Conservation (phyloP, 1,139 yeast species). For the Lodderomyces beijingensis region DNA sequence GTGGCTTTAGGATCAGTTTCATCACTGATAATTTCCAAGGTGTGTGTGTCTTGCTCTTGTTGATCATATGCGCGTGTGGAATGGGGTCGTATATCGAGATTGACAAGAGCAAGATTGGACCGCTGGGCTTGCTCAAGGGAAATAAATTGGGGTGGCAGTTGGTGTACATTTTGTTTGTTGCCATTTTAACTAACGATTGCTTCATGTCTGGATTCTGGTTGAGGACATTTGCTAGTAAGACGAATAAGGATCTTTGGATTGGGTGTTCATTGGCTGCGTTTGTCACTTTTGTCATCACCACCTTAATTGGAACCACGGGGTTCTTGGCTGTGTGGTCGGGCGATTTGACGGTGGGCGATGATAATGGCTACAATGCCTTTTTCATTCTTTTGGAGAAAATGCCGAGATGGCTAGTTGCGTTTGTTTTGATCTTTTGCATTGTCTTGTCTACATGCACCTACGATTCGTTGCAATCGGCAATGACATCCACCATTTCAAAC, state of each 20-base stretch:
- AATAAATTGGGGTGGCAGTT: conserved; percentile 86
- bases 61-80: conserved; percentile 72
- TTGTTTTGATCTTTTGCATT: conserved; percentile 70
- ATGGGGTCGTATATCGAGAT: conserved; percentile 76
- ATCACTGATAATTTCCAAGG: conserved; percentile 88
- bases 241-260: conserved; percentile 69
- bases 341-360: conserved; percentile 55
- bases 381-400: conserved; percentile 63
- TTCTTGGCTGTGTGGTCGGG: conserved; percentile 91
- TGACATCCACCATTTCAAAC: conserved; percentile 84
- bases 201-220: conserved; percentile 93
- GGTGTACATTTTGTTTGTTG: conserved; percentile 76
- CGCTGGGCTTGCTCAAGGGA: conserved; percentile 60
- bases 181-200: conserved; percentile 85
- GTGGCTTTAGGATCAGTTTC: conserved; percentile 88
- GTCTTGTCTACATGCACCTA: conserved; percentile 81
- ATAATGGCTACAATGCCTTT: conserved; percentile 60
- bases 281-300: conserved; percentile 57
- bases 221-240: conserved; percentile 83
- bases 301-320: conserved; percentile 79
- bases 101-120: conserved; percentile 57
- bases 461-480: conserved; percentile 85
- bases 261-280: conserved; percentile 75
- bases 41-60: conserved; percentile 58
- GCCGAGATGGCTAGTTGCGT: conserved; percentile 88